phyloP scores from a whole-genome alignment of 2,329 filamentous ascomycete species.

The Blumeria graminis region DNA sequence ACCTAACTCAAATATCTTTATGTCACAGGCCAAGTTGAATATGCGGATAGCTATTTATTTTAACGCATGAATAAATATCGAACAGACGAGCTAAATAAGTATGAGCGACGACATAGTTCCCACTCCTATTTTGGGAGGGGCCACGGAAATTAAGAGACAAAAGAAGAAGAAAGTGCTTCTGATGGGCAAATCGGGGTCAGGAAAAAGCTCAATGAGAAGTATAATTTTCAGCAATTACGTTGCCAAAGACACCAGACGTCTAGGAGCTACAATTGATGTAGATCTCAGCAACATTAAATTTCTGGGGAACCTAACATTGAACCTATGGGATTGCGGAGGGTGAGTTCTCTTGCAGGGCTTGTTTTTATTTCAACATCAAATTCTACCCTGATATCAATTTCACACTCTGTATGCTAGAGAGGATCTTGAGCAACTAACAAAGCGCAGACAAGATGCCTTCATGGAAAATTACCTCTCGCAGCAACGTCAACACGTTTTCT shows the following conservation, averaged over 20 bases:
- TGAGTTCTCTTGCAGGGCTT: conserved; percentile 17
- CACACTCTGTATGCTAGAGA: no score
- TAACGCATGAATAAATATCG: no score
- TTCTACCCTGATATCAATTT: not conserved
- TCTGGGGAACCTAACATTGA: conserved; percentile 87
- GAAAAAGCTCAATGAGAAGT: conserved; percentile 93
- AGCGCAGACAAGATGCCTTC: conserved; percentile 69
- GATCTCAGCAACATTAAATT: conserved; percentile 98
- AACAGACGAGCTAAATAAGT: no score
- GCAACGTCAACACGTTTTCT: conserved; percentile 90
- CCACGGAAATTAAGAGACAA: conserved; percentile 22
- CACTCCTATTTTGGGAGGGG: no score
- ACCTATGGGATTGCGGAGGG: conserved; percentile 96
- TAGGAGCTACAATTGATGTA: conserved; percentile 93
- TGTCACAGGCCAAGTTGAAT: no score
- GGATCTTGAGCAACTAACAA: no score
- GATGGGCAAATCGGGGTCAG: conserved; percentile 91
- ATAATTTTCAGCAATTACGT: conserved; percentile 99
- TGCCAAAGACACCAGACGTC: conserved; percentile 73
- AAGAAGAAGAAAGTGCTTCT: conserved; percentile 74
- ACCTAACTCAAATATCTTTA: no score
- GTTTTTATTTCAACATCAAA: not conserved
- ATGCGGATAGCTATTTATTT: no score
- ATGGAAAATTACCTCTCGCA: conserved; percentile 96
- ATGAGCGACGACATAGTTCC: no score